Conservation (phyloP, 306 rosid species). For the Hylodesmum podocarpum region DNA sequence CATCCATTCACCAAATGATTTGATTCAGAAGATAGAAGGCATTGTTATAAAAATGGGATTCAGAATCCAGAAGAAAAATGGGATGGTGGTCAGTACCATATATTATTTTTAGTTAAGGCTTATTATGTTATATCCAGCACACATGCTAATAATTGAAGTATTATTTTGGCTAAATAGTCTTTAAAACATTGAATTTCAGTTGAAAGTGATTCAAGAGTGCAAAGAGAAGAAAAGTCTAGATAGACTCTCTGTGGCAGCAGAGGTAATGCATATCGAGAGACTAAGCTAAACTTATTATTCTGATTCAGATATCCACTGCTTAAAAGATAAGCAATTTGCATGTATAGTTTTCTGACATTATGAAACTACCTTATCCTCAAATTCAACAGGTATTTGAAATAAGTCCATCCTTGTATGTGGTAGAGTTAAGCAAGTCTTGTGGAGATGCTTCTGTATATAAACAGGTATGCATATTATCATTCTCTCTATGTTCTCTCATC, state of each 20-base stretch:
- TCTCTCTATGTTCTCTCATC: not conserved
- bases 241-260: constrained; percentile 63
- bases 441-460: constrained; percentile 78
- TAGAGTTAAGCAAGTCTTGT: constrained; percentile 65
- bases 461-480: constrained; percentile 47
- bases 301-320: not conserved
- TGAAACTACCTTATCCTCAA: constrained; percentile 1
- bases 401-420: constrained; percentile 63
- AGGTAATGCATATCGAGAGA: constrained; percentile 50
- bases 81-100: constrained; percentile 57
- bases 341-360: not conserved
- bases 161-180: not conserved
- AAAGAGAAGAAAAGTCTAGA: constrained; percentile 44
- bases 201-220: constrained; percentile 66
- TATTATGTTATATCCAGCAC: not conserved
- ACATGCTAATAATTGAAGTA: not conserved
- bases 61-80: constrained; percentile 72
- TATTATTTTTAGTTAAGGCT: not conserved
- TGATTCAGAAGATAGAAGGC: constrained; percentile 68
- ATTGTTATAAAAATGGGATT: constrained; percentile 78
- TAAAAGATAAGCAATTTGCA: not conserved
- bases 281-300: not conserved
- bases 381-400: constrained; percentile 74
- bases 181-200: constrained; percentile 45
- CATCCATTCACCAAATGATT: constrained; percentile 64